Evolutionary conservation across 306 rosid species (phyloP), one percentile per base, ranked within the genome.

Genomic region (Trifolium repens): DNA sequence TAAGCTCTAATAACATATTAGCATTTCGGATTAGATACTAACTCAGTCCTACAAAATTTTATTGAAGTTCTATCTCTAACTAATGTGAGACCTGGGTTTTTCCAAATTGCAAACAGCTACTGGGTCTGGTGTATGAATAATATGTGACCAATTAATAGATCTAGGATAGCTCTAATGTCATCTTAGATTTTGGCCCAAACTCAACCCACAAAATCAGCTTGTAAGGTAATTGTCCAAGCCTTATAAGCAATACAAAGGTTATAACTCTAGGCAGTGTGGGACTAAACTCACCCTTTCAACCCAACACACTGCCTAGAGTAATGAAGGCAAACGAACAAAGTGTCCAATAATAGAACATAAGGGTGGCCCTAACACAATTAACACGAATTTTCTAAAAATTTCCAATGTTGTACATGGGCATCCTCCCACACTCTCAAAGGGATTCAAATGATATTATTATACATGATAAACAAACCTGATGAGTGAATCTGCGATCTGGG

Each of bases 401-500:
- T 24, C 58, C n/a, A 17, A 35, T 73, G 69, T 27, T 19, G 61
- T 79, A 66, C 1, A 77, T 67, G 61, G 61, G 32, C 16, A n/a
- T 49, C 65, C 37, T 52, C 39, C 22, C 22, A 17, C 11, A 13
- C 34, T 27, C 32, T 43, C 63, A 57, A 75, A 70, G 59, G 17
- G 66, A 68, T 30, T 32, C 32, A 13, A 53, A 39, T 27, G 67
- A 66, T 54, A 60, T 34, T 75, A 15, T 16, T 80, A 22, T 16
- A 15, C 55, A 61, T 75, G 70, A 82, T 79, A 88, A 84, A 73
- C 73, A 76, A 84, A 91, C 98, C 96, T 94, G 96, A 70, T 94
- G 96, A 59, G 99, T 94, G 77, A 90, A 94, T 84, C 88, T 94
- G 75, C 97, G 93, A 80, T 88, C 92, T 16, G 99, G 97, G 76